Percentiles rank a stretch among this genome's conserved stretches.
These are phyloP conservation scores for Piloderma croceum DNA, from an alignment of 768 basidiomycete genomes.

Conservation along the genomic window DNA sequence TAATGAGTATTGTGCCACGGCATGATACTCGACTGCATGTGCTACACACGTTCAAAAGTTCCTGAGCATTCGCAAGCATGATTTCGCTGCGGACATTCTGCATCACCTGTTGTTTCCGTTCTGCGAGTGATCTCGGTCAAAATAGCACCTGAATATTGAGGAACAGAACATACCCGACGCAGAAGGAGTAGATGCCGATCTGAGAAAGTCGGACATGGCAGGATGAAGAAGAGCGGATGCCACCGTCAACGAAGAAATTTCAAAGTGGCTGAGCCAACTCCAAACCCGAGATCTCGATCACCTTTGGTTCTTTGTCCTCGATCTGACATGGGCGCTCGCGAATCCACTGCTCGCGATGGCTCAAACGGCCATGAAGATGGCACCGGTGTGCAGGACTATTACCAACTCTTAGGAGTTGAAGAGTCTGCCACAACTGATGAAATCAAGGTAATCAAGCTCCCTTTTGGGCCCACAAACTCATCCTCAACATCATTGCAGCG, in stretches of 20 bases:
- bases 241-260: conserved; percentile 14
- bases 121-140: conserved; percentile 15
- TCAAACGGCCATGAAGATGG: conserved; percentile 17
- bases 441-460: conserved; percentile 61
- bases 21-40: too few species aligned
- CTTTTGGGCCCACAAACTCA: not conserved
- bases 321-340: conserved; percentile 62
- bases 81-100: conserved; percentile 63
- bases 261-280: conserved; percentile 6
- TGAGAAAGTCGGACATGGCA: conserved; percentile 53
- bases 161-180: conserved; percentile 24
- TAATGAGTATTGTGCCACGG: too few species aligned
- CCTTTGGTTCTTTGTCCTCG: conserved; percentile 3
- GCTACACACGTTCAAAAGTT: conserved; percentile 72
- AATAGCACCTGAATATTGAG: not conserved
- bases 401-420: conserved; percentile 72
- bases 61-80: conserved; percentile 69
- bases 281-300: conserved; percentile 12
- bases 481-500: conserved; percentile 35
- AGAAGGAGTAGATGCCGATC: conserved; percentile 25
- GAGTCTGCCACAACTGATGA: conserved; percentile 83
- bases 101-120: conserved; percentile 55
- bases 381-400: conserved; percentile 56
- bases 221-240: conserved; percentile 1
- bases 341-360: conserved; percentile 45